Conservation (phyloP, 345 rosid genomes). For the Melaleuca alternifolia region DNA sequence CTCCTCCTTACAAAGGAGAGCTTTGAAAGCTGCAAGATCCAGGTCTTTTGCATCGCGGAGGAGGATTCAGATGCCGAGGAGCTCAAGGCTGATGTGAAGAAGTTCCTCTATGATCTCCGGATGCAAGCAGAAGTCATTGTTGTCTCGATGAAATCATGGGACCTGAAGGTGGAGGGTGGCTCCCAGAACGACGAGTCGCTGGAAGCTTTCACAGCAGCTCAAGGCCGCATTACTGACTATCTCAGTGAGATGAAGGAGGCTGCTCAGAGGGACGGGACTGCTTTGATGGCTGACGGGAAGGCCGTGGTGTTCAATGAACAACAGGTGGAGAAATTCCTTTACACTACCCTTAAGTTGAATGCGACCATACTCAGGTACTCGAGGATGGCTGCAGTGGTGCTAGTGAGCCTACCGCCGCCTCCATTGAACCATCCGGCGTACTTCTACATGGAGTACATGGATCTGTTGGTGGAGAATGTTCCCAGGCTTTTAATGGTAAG, state of each 20-base stretch:
- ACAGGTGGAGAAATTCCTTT: slow-evolving; percentile 73
- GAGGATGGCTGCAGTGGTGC: slow-evolving; percentile 90
- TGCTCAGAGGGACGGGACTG: slow-evolving; percentile 27
- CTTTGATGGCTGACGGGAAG: slow-evolving; percentile 71
- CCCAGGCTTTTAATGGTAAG: slow-evolving; percentile 92
- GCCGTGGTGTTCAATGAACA: slow-evolving; percentile 69
- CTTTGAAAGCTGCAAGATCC: slow-evolving; percentile 97
- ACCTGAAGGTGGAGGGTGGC: slow-evolving; percentile 46
- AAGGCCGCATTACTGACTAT: slow-evolving; percentile 54
- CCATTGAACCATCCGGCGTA: slow-evolving; percentile 76
- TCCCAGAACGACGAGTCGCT: slow-evolving; percentile 64
- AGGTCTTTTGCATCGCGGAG: slow-evolving; percentile 97
- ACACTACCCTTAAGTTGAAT: slow-evolving; percentile 75
- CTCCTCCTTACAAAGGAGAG: slow-evolving; percentile 97
- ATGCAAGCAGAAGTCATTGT: slow-evolving; percentile 99
- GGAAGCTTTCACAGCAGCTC: slow-evolving; percentile 73
- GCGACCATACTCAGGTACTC: slow-evolving; percentile 69
- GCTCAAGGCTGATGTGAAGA: slow-evolving; percentile 92
- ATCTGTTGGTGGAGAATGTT: slow-evolving; percentile 88
- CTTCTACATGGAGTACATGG: slow-evolving; percentile 99
- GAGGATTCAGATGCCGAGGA: slow-evolving; percentile 94
- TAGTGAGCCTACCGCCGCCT: slow-evolving; percentile 75
- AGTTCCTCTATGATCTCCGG: slow-evolving; percentile 90
- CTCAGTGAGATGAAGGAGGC: slow-evolving; percentile 52
- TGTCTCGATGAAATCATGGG: slow-evolving; percentile 93